Evolutionary conservation across 2,329 filamentous ascomycete genomes (phyloP), one percentile per base, ranked within the genome.

Genomic region (Colletotrichum camelliae): DNA sequence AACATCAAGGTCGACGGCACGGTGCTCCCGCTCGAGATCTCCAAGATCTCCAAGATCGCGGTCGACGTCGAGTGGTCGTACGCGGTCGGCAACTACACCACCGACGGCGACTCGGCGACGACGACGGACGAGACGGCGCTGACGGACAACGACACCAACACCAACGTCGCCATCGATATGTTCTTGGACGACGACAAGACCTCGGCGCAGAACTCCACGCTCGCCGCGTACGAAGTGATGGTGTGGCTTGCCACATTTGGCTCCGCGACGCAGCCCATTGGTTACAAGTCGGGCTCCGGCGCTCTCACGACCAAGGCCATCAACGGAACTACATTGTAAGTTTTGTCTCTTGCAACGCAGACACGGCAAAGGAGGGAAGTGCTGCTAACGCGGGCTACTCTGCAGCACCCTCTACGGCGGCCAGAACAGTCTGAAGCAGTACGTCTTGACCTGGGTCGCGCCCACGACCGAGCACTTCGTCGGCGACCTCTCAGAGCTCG

Each of bases 151-250:
- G 76, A 80, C 0, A 81, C 90, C 74, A 89, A 90, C 78, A 83
- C 88, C 81, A 91, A 91, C 84, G 89, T 92, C 39, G 89, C 89
- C 43, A 84, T 92, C 76, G 90, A 92, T 83, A 89, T 91, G 86
- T 92, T 91, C 81, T 81, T 91, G 70, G 89, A 91, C 77, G 80
- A 78, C 31, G 85, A 89, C 79, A 80, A 85, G 70, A 79, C 77
- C 1, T 85, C 80, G 1, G 83, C 90, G 0, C 74, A 80, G 58
- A 81, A 87, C 80, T 87, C 85, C 57, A 80, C 80, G 1, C 83
- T 83, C 6, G 87, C 90, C 4, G 78, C 79, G 12, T 88, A 86
- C 82, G 90, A 91, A 83, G 84, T 91, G 82, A 91, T 91, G 89
- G 85, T 91, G 43, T 91, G 88, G 89, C 86, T 91, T 76, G 89